These are phyloP conservation scores for Cladosporium austrohemisphaericum DNA, from an alignment of 2,329 filamentous ascomycete species.

Conservation along the genomic window DNA sequence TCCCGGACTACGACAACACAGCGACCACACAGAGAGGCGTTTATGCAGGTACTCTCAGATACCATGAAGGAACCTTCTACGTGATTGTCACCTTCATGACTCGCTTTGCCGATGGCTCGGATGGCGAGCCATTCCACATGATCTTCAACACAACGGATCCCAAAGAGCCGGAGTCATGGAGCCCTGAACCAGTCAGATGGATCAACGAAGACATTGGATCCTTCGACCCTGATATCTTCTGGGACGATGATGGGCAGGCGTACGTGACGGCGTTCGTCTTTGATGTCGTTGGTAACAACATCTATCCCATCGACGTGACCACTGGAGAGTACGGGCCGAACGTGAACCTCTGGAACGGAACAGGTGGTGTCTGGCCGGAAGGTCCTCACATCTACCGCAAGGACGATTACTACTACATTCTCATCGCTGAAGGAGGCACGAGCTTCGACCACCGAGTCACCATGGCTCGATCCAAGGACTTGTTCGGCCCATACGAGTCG, in stretches of 20 bases:
- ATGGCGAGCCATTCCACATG: conserved; percentile 29
- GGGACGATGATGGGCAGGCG: conserved; percentile 53
- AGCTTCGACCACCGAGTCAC: conserved; percentile 39
- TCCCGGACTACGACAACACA: conserved; percentile 36
- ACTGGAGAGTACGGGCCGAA: conserved; percentile 29
- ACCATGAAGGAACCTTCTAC: conserved; percentile 39
- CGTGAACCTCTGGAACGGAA: conserved; percentile 34
- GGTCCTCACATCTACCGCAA: conserved; percentile 36
- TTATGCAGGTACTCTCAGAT: conserved; percentile 39
- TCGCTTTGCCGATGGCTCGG: background rate
- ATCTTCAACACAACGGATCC: conserved; percentile 46
- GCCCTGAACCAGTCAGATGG: conserved; percentile 37
- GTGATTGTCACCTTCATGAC: conserved; percentile 21
- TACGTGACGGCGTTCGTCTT: conserved; percentile 44
- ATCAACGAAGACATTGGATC: conserved; percentile 33
- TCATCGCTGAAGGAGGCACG: conserved; percentile 37
- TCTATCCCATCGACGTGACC: conserved; percentile 32
- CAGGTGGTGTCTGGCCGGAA: conserved; percentile 32
- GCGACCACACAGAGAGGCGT: conserved; percentile 37
- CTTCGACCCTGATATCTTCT: conserved; percentile 40
- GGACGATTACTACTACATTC: conserved; percentile 33
- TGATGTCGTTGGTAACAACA: conserved; percentile 32
- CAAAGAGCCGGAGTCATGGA: conserved; percentile 17
- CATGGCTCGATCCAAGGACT: conserved; percentile 36
- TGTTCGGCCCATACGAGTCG: conserved; percentile 32